These are phyloP conservation scores for Thraustochytrium sp. DNA, from an alignment of 352 stramenopile species.

Conservation along the genomic window DNA sequence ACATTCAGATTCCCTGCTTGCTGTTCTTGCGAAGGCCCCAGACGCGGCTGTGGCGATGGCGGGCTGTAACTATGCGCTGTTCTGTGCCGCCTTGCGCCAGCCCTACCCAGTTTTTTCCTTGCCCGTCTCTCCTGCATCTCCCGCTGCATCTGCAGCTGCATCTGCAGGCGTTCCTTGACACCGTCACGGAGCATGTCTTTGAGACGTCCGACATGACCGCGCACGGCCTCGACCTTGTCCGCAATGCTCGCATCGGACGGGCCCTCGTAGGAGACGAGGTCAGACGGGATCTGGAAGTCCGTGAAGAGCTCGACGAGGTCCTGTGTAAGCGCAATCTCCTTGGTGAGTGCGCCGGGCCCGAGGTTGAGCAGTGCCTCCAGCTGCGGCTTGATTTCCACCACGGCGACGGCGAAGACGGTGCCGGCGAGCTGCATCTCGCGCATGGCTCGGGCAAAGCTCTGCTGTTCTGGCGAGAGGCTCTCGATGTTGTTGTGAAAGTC, in stretches of 20 bases:
- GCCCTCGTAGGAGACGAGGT: conserved; percentile 59
- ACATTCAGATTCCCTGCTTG: no score
- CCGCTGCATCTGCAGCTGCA: conserved; percentile 47
- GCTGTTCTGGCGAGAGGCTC: conserved; percentile 64
- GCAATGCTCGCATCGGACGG: conserved; percentile 30
- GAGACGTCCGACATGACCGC: conserved; percentile 56
- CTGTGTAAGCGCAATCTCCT: conserved; percentile 64
- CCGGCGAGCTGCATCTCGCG: conserved; percentile 64
- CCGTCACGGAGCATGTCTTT: conserved; percentile 59
- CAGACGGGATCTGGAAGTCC: conserved; percentile 64
- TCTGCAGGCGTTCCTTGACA: no score
- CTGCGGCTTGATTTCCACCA: conserved; percentile 65
- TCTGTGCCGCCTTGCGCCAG: no score
- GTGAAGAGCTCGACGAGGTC: conserved; percentile 65
- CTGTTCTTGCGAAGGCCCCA: no score
- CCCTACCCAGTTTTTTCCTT: no score
- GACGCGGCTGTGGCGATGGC: neutral
- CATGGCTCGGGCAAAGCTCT: conserved; percentile 60
- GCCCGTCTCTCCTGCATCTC: no score
- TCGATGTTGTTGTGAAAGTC: conserved; percentile 69
- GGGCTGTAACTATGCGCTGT: neutral
- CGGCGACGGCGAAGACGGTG: conserved; percentile 59
- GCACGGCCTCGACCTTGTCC: conserved; percentile 58
- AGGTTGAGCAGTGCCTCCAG: conserved; percentile 60
- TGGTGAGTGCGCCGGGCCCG: conserved; percentile 48